Percentiles rank a stretch among this genome's conserved stretches.
Evolutionary conservation across 257 asterid genomes (phyloP).

Genomic region (Plantago major): DNA sequence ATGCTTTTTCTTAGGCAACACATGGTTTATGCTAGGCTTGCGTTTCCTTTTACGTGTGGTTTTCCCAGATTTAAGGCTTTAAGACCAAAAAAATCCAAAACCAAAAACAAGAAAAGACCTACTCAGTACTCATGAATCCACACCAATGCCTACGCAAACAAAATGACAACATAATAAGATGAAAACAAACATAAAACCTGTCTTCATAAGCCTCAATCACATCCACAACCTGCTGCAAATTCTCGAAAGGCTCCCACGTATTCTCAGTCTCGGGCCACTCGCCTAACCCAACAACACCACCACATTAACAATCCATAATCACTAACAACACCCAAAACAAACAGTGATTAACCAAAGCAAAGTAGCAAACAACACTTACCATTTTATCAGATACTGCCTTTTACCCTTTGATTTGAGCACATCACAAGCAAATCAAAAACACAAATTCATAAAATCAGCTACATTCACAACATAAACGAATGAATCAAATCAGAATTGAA

Average conservation of each 20-base stretch:
- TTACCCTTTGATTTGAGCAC: slow-evolving; percentile 52
- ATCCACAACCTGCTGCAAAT: slow-evolving; percentile 59
- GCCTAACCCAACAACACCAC: slow-evolving; percentile 46
- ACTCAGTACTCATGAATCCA: slow-evolving; percentile 12
- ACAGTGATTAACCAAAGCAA: not conserved
- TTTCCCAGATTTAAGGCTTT: slow-evolving; percentile 58
- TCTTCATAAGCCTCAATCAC: slow-evolving; percentile 75
- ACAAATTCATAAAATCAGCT: slow-evolving; percentile 7
- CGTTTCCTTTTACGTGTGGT: slow-evolving; percentile 69
- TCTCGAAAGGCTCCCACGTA: slow-evolving; percentile 90
- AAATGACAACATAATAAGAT: slow-evolving; percentile 10
- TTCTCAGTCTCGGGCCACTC: slow-evolving; percentile 84
- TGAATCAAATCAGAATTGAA: slow-evolving; percentile 15
- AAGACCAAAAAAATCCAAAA: slow-evolving; percentile 24
- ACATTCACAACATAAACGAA: slow-evolving; percentile 9
- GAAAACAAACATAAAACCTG: slow-evolving; percentile 40
- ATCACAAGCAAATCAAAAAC: too few relatives aligned
- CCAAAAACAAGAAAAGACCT: slow-evolving; percentile 7
- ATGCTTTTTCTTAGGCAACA: slow-evolving; percentile 57
- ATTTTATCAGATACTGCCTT: slow-evolving; percentile 76
- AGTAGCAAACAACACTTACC: slow-evolving; percentile 40
- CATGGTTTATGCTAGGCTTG: slow-evolving; percentile 41
- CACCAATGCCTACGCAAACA: not conserved
- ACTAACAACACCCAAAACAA: not conserved
- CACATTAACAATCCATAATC: slow-evolving; percentile 14